Evolutionary conservation across 441 rosid genomes (phyloP).

Genomic region (Pelargonium citronellum): DNA sequence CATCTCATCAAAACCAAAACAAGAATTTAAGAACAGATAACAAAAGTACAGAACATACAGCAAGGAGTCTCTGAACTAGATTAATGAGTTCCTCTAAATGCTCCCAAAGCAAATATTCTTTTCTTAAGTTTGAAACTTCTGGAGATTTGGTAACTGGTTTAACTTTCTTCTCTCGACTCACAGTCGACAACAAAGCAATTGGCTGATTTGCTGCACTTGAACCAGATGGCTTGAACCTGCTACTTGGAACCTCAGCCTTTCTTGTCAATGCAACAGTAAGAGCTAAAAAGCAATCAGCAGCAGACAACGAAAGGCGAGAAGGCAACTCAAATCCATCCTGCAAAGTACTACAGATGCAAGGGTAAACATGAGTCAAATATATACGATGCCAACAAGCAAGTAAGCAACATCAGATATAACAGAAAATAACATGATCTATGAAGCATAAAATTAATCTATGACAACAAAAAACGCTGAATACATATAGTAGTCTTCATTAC

Average conservation of each 20-base stretch:
- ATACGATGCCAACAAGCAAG: neutral
- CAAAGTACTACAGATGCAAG: conserved; percentile 43
- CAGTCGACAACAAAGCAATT: conserved; percentile 29
- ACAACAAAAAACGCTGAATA: no score
- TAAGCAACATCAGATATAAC: no score
- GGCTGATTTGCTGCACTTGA: conserved; percentile 30
- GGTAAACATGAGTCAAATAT: neutral
- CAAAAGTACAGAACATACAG: conserved; percentile 46
- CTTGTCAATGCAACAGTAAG: conserved; percentile 65
- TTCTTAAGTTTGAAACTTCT: conserved; percentile 32
- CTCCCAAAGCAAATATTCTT: conserved; percentile 54
- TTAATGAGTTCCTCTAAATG: conserved; percentile 43
- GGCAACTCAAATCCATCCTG: conserved; percentile 83
- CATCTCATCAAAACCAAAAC: neutral
- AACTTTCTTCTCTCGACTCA: conserved; percentile 35
- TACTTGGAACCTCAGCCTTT: conserved; percentile 37
- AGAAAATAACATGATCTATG: no score
- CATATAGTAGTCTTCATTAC: neutral
- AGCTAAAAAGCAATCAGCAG: conserved; percentile 83
- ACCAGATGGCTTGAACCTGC: conserved; percentile 32
- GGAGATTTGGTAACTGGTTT: conserved; percentile 26
- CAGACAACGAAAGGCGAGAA: conserved; percentile 73
- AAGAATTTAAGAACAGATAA: conserved; percentile 14
- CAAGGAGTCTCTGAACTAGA: conserved; percentile 54
- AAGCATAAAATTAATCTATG: no score